Evolutionary conservation across 2,329 filamentous ascomycete genomes (phyloP), one percentile per base, ranked within the genome.

Genomic region (Podosphaera xanthii): DNA sequence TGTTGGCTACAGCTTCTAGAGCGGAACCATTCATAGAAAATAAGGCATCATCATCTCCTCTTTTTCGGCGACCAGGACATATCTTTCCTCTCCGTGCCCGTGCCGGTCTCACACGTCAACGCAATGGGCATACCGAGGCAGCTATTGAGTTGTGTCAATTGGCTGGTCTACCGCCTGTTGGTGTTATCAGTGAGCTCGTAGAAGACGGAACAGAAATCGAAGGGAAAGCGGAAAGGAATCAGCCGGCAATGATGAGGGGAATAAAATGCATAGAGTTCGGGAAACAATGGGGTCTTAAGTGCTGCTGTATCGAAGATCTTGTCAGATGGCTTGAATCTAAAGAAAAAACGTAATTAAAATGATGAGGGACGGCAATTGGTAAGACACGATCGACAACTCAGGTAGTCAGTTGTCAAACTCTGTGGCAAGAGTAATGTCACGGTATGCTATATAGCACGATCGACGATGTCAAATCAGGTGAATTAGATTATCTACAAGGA

Each of bases 261-360:
- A 88, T 95, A 73, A 86, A 81, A 44, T 96, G 90, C 73, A 75
- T 98, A 68, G 79, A 76, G 57, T 98, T 98, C 77, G 92, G 89
- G 35, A 81, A 82, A 71, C 82, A 78, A 72, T 97, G 86, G 82
- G 89, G 89, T 3, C 75, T 98, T 65, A 92, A 86, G 75, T 88
- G 94, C 61, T 94, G 90, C 73, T 97, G 92, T 36, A 97, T 98
- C 72, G 89, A 91, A 69, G 89, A 91, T 72, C 72, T 98, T 72
- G 84, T 91, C 35, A 76, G 75, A 60, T 86, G 94, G 61, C 63
- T 69, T 44, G 67, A 69, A 62, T 60, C 56, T 60, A 67, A 59
- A 49, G 65, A 69, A 60, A 4, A 22, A 50, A 3, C 22, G 30
- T 5, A 12, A 22, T 46, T 2, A 4, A 31, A 50, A 31, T 12